phyloP scores from a whole-genome alignment of 2,329 filamentous ascomycete genomes.

The Fusarium dlaminii region DNA sequence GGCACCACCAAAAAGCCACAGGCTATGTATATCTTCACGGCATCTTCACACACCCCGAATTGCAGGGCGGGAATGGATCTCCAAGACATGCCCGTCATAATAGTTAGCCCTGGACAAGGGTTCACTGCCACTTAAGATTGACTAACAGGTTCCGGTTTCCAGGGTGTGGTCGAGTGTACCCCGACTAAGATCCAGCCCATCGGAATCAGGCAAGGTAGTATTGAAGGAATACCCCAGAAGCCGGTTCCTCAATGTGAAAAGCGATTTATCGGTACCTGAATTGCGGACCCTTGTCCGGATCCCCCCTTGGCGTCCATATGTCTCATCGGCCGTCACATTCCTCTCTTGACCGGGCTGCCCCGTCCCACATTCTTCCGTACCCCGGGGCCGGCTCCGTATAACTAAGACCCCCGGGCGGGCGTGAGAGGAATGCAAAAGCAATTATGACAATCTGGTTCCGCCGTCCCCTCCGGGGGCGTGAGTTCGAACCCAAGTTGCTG shows the following conservation, averaged over 20 bases:
- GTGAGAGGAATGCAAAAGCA: conserved; percentile 38
- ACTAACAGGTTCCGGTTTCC: conserved; percentile 34
- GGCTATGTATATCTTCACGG: conserved; percentile 9
- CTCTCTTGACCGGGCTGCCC: conserved; percentile 22
- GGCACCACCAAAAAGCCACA: conserved; percentile 24
- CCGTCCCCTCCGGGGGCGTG: conserved; percentile 3
- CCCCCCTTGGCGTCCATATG: conserved; percentile 14
- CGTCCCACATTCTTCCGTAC: conserved; percentile 38
- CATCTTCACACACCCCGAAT: conserved; percentile 9
- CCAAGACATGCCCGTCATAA: conserved; percentile 26
- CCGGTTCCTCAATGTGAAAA: conserved; percentile 5
- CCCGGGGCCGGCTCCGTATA: conserved; percentile 36
- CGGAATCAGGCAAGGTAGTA: conserved; percentile 19
- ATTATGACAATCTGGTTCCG: conserved; percentile 22
- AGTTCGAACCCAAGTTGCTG: conserved; percentile 24
- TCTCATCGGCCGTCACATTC: conserved; percentile 40
- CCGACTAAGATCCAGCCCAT: conserved; percentile 21
- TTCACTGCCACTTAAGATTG: conserved; percentile 23
- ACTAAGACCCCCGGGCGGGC: conserved; percentile 10
- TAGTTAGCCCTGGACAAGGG: conserved; percentile 23
- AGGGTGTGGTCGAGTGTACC: conserved; percentile 28
- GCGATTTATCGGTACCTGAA: conserved; percentile 14
- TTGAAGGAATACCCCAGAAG: conserved; percentile 30
- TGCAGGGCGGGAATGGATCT: conserved; percentile 32
- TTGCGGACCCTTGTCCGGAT: conserved; percentile 11